phyloP scores from a whole-genome alignment of 179 eudicot species.

The Beta corolliflora region DNA sequence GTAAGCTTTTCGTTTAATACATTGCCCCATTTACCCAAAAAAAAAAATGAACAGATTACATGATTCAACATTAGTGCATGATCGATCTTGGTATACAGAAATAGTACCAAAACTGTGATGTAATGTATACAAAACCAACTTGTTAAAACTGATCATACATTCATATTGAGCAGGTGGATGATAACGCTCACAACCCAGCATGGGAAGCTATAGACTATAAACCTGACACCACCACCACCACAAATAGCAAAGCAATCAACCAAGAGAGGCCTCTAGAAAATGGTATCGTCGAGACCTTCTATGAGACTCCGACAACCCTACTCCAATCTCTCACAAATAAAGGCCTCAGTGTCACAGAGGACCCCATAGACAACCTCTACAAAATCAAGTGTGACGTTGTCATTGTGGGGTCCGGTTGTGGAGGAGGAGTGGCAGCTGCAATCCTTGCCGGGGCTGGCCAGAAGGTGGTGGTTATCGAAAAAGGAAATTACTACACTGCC shows the following conservation, averaged over 20 bases:
- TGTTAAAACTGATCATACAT: background rate
- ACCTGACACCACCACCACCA: slow-evolving; percentile 25
- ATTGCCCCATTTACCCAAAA: no score
- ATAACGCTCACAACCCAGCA: slow-evolving; percentile 46
- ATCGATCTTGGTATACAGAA: no score
- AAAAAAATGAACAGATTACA: no score
- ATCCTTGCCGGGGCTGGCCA: slow-evolving; percentile 51
- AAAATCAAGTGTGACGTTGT: slow-evolving; percentile 61
- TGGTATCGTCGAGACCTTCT: slow-evolving; percentile 54
- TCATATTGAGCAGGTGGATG: slow-evolving; percentile 41
- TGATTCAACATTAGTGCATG: no score
- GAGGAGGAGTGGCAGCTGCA: slow-evolving; percentile 75
- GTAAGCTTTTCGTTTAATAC: no score
- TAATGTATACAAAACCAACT: background rate
- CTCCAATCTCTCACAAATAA: slow-evolving; percentile 36
- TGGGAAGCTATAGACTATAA: slow-evolving; percentile 67
- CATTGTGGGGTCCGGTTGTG: slow-evolving; percentile 71
- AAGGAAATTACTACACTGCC: slow-evolving; percentile 56
- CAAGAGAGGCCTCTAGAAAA: slow-evolving; percentile 44
- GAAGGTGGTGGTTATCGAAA: slow-evolving; percentile 66
- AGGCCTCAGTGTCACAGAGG: slow-evolving; percentile 32
- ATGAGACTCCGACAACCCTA: slow-evolving; percentile 43
- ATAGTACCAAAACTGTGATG: no score
- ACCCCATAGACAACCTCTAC: slow-evolving; percentile 38
- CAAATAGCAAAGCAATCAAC: slow-evolving; percentile 3